Evolutionary conservation across 2,329 filamentous ascomycete species (phyloP).

Genomic region (Biscogniauxia mediterranea): DNA sequence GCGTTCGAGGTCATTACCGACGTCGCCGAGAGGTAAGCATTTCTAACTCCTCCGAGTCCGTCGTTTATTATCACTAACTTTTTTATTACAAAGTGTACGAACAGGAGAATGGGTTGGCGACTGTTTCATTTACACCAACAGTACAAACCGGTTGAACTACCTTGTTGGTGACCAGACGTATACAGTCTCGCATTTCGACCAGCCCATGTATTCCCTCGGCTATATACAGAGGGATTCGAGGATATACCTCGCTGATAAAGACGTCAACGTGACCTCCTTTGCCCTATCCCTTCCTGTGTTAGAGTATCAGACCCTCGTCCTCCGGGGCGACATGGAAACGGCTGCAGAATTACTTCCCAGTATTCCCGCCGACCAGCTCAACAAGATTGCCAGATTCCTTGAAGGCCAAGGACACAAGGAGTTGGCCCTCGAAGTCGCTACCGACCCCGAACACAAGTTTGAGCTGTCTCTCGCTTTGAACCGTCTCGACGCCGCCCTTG

Average conservation of each 20-base stretch:
- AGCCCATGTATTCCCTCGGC: slow-evolving; percentile 89
- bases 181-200: slow-evolving; percentile 95
- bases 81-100: slow-evolving; percentile 60
- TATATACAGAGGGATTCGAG: slow-evolving; percentile 95
- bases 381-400: slow-evolving; percentile 96
- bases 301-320: slow-evolving; percentile 94
- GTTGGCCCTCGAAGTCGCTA: slow-evolving; percentile 88
- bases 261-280: slow-evolving; percentile 88
- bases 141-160: slow-evolving; percentile 94
- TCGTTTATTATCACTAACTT: slow-evolving; percentile 10
- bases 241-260: slow-evolving; percentile 94
- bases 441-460: slow-evolving; percentile 94
- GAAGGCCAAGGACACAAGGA: slow-evolving; percentile 98
- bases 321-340: slow-evolving; percentile 89
- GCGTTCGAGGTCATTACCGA: slow-evolving; percentile 97
- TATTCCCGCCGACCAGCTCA: slow-evolving; percentile 89
- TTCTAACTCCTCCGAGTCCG: background rate
- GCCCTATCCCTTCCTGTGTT: slow-evolving; percentile 87
- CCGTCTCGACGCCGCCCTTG: slow-evolving; percentile 80
- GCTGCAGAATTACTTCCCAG: slow-evolving; percentile 80
- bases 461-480: slow-evolving; percentile 83
- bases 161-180: slow-evolving; percentile 97
- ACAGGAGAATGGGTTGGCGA: slow-evolving; percentile 98
- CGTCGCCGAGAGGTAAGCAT: slow-evolving; percentile 75
- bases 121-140: slow-evolving; percentile 98